Conservation (phyloP, 495 filamentous ascomycete genomes). For the Chaetomium cochliodes region DNA sequence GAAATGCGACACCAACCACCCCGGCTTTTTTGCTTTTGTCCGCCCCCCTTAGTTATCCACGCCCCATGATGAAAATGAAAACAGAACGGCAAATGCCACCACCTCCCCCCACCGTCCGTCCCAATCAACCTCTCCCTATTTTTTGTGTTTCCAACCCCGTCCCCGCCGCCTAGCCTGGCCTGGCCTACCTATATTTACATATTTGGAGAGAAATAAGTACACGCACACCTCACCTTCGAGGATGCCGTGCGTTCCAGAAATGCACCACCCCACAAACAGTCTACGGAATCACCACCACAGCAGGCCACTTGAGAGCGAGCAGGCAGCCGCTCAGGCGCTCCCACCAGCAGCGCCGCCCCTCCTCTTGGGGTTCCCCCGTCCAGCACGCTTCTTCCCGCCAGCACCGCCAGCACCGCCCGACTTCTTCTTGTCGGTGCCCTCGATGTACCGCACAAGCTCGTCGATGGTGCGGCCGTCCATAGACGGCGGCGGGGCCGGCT, state of each 20-base stretch:
- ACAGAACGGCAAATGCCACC: neutral
- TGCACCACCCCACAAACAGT: too few species aligned
- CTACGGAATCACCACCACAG: too few species aligned
- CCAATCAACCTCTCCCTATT: neutral
- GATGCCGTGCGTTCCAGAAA: too few species aligned
- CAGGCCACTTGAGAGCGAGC: too few species aligned
- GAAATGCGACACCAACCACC: neutral
- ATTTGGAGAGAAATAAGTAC: neutral
- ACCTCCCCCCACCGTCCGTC: too few species aligned
- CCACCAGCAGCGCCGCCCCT: constrained; percentile 38
- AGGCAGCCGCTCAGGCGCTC: neutral
- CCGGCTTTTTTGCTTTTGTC: neutral
- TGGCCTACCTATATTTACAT: neutral
- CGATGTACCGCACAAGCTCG: constrained; percentile 29
- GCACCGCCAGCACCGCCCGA: constrained; percentile 65
- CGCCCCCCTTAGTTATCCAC: neutral
- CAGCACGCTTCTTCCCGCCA: constrained; percentile 67
- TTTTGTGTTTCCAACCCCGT: neutral
- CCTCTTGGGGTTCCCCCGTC: constrained; percentile 69
- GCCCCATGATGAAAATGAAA: neutral
- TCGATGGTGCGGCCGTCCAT: constrained; percentile 28
- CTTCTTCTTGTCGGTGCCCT: constrained; percentile 30
- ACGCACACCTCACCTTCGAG: neutral
- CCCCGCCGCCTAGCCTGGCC: neutral
- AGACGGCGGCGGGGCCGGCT: constrained; percentile 37